Percentiles rank a stretch among this genome's conserved stretches.
Conservation (phyloP, 139 green algal genomes). For the Zygnema circumcarinatum region DNA sequence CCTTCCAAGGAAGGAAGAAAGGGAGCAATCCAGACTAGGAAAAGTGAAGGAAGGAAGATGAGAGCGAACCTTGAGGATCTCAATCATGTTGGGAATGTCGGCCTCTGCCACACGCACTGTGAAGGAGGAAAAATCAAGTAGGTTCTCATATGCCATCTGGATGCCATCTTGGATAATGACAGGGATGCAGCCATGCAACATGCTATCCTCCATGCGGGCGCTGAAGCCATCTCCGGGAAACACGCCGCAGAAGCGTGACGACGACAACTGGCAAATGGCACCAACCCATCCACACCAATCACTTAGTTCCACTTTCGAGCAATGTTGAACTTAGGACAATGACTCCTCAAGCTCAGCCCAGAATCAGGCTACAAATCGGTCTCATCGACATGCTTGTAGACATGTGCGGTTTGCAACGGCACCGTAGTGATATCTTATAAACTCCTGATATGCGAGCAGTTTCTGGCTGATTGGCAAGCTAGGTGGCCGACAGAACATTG, state of each 20-base stretch:
- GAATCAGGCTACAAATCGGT: no score
- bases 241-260: slow-evolving; percentile 41
- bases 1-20: not conserved
- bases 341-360: no score
- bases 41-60: not conserved
- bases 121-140: slow-evolving; percentile 29
- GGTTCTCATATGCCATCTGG: slow-evolving; percentile 47
- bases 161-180: slow-evolving; percentile 55
- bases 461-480: no score
- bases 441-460: no score
- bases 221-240: slow-evolving; percentile 39
- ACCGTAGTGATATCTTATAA: no score
- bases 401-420: no score
- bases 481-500: no score
- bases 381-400: no score
- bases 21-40: not conserved
- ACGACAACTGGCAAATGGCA: not conserved
- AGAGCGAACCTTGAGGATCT: slow-evolving; percentile 43
- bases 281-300: no score
- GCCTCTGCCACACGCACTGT: slow-evolving; percentile 21
- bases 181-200: slow-evolving; percentile 40
- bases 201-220: slow-evolving; percentile 34
- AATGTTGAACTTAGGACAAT: no score
- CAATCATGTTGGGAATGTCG: slow-evolving; percentile 43
- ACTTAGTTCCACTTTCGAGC: no score